Evolutionary conservation across 2,329 filamentous ascomycete species (phyloP), one percentile per base, ranked within the genome.

Genomic region (Neophaeococcomyces aloes): DNA sequence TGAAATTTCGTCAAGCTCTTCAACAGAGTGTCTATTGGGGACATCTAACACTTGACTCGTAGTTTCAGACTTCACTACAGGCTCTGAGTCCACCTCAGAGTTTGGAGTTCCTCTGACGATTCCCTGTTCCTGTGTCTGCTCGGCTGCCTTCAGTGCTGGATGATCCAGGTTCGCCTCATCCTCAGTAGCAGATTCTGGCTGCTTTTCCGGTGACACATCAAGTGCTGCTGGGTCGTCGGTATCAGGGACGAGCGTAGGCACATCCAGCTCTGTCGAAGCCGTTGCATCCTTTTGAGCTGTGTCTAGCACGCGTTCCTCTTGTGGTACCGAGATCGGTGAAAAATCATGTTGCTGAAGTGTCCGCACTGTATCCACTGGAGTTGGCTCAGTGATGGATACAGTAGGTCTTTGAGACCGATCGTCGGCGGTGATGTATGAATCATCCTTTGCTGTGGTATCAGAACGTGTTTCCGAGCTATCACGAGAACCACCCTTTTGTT

Each of bases 391-490:
- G 18, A 34, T 35, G 4, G 39, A 34, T 13, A 42, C 33, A 18
- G 29, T 34, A 21, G 38, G 38, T 17, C 27, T 15, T 13, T n/a
- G 17, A 4, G 15, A 30, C 27, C 21, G 7, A 33, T 33, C 29
- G 17, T 23, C 30, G 15, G 29, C 19, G 19, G 29, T 18, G 17
- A 23, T 23, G 25, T 14, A 33, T 11, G 29, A 33, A 5, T 42
- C 38, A 13, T 42, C 23, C 10, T 10, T 27, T 6, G 91, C 88
- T 3, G 88, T 95, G 47, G 96, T 75, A 48, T 96, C 91, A 33
- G 85, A 82, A 27, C 96, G 75, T 57, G 81, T 79, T 57, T 96
- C 78, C 59, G 93, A 88, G 58, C 91, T 81, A 14, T 42, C 38
- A 23, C 38, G 29, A 21, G 23, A 29, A 8, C 17, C 4, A 13